Evolutionary conservation across 176 grass and related monocot genomes (phyloP), one percentile per base, ranked within the genome.

Genomic region (Luzula sylvatica): DNA sequence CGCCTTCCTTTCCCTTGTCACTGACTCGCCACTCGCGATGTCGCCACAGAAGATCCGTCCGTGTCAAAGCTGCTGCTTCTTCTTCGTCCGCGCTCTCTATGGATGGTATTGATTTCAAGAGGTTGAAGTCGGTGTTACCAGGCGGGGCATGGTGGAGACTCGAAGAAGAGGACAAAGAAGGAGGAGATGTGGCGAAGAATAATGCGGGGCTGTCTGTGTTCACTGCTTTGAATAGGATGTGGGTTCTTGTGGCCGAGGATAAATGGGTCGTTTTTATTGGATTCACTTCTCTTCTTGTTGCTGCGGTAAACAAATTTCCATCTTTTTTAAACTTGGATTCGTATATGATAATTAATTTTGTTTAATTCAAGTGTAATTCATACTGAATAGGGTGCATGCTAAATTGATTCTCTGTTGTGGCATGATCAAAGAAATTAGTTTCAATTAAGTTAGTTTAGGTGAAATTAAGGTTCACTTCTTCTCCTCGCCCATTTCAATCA

Each of bases 81-180:
- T 20, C 42, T 2, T 9, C 47, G 32, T 45, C 35, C 29, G 46
- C 68, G 6, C 42, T 82, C 42, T 77, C 72, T 73, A 76, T 87
- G 55, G 83, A 87, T 46, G 65, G 23, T 49, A 38, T 49, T 25
- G 19, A 53, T 29, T 3, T 20, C 18, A 49, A 42, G 53, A 56
- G 68, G 58, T 70, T 96, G 56, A 65, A 82, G 26, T 79, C 79
- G 71, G 67, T 96, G 19, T 55, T 88, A 2, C 84, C 90, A 11
- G 90, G 90, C 2, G 90, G 90, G 6, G 82, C 60, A 25, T 96
- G 90, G 90, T 88, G 90, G 90, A 79, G 86, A 32, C 75, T 96
- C 9, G 90, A 88, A 56, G 58, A 79, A n/a, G 71, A 68, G 24
- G 84, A 75, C 1, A 66, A 57, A 24, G 55, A 48, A 12, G 71